These are phyloP conservation scores for Gossypioides kirkii DNA, from an alignment of 345 rosid genomes.

Conservation along the genomic window DNA sequence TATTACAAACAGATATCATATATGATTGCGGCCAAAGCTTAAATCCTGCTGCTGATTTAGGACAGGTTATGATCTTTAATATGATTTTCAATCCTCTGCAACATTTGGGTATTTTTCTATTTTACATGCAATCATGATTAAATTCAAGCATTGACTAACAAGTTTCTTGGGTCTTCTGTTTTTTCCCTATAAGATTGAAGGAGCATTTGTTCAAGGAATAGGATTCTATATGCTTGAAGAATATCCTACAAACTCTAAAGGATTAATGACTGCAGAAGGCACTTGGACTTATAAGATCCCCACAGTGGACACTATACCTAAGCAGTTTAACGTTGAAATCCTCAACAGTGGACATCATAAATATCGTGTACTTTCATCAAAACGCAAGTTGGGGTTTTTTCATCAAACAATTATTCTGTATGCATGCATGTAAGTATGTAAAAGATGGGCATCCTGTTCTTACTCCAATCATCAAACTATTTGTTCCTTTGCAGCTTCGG, in stretches of 20 bases:
- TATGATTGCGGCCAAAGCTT: slow-evolving; percentile 95
- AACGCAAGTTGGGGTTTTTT: slow-evolving; percentile 39
- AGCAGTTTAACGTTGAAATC: slow-evolving; percentile 62
- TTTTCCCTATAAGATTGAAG: slow-evolving; percentile 56
- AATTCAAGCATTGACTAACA: too few relatives aligned
- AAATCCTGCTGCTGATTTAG: slow-evolving; percentile 91
- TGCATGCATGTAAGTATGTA: too few relatives aligned
- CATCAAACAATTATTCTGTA: not conserved
- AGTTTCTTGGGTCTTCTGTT: too few relatives aligned
- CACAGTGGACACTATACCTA: slow-evolving; percentile 71
- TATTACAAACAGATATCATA: slow-evolving; percentile 66
- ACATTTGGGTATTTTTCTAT: too few relatives aligned
- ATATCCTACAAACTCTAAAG: slow-evolving; percentile 65
- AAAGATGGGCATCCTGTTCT: not conserved
- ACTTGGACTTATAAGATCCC: slow-evolving; percentile 87
- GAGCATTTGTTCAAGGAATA: slow-evolving; percentile 89
- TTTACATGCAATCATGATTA: too few relatives aligned
- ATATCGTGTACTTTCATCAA: slow-evolving; percentile 77
- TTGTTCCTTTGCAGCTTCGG: slow-evolving; percentile 50
- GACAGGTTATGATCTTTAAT: slow-evolving; percentile 50
- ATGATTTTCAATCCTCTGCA: too few relatives aligned
- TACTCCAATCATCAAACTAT: not conserved
- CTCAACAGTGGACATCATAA: slow-evolving; percentile 66
- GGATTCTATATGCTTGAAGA: slow-evolving; percentile 92
- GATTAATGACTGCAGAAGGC: slow-evolving; percentile 56